Percentiles rank a stretch among this genome's conserved stretches.
phyloP scores from a whole-genome alignment of 768 basidiomycete species.

The Mycena epipterygia region DNA sequence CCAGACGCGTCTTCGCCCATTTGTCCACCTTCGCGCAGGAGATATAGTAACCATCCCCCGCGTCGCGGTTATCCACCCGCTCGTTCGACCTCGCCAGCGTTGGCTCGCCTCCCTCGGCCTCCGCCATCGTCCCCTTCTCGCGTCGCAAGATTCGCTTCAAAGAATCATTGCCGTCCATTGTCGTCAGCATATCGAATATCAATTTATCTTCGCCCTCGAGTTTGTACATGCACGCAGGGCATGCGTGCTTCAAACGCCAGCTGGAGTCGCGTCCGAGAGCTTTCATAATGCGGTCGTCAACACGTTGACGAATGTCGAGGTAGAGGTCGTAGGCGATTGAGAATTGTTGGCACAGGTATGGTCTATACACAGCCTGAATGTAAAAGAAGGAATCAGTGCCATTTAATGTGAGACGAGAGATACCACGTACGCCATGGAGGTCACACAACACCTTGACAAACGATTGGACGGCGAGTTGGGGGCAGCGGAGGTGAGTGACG shows the following conservation, averaged over 20 bases:
- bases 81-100: slow-evolving; percentile 9
- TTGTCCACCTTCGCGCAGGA: slow-evolving; percentile 25
- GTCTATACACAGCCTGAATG: neutral
- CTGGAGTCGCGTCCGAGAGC: too few species aligned
- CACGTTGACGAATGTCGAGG: slow-evolving; percentile 20
- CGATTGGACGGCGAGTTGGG: slow-evolving; percentile 28
- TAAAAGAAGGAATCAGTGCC: too few species aligned
- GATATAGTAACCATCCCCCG: slow-evolving; percentile 15
- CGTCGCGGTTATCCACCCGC: slow-evolving; percentile 21
- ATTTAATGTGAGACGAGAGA: too few species aligned
- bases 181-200: slow-evolving; percentile 31
- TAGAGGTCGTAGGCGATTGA: slow-evolving; percentile 38
- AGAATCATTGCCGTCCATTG: slow-evolving; percentile 45
- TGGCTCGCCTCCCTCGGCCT: slow-evolving; percentile 9
- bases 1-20: slow-evolving; percentile 18
- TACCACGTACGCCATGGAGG: slow-evolving; percentile 24
- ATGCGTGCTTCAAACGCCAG: slow-evolving; percentile 41
- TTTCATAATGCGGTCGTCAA: too few species aligned
- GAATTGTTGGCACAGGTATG: slow-evolving; percentile 34
- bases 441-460: slow-evolving; percentile 32
- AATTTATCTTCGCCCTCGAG: too few species aligned
- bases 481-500: slow-evolving; percentile 19
- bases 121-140: neutral
- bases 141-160: slow-evolving; percentile 28
- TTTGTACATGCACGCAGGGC: slow-evolving; percentile 43